A percentile compares a stretch with the other conserved stretches of the same genome.
Conservation (phyloP, 768 basidiomycete genomes). For the Rhizopogon rudus region DNA sequence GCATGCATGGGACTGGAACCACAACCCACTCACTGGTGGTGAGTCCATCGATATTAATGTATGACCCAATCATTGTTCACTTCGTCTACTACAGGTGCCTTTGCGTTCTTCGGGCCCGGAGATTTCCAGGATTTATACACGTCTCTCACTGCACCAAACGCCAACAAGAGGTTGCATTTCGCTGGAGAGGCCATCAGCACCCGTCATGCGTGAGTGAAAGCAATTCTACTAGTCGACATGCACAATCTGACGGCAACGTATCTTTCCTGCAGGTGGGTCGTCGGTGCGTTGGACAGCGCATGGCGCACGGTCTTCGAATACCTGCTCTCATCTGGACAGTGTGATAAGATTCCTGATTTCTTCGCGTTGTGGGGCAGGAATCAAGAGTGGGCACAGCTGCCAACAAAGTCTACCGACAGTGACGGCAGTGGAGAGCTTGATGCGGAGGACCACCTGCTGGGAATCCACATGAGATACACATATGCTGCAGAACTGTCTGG, state of each 20-base stretch:
- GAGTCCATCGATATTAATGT: background rate
- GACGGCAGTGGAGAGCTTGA: background rate
- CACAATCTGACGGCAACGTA: background rate
- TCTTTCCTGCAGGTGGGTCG: constrained; percentile 28
- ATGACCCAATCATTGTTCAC: background rate
- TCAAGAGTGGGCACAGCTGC: constrained; percentile 18
- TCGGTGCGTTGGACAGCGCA: constrained; percentile 33
- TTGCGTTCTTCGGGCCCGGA: constrained; percentile 37
- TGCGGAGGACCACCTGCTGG: background rate
- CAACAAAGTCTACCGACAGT: background rate
- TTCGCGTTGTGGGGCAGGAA: constrained; percentile 27
- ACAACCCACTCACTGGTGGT: constrained; percentile 31
- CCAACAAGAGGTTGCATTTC: constrained; percentile 26
- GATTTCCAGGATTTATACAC: constrained; percentile 29
- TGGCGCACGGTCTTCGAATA: constrained; percentile 29
- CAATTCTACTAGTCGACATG: background rate
- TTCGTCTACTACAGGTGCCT: constrained; percentile 26
- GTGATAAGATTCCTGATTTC: constrained; percentile 13
- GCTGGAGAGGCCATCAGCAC: constrained; percentile 34
- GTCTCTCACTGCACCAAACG: constrained; percentile 27
- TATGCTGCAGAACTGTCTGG: background rate
- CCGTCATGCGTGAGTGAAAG: constrained; percentile 23
- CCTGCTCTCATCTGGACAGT: constrained; percentile 11
- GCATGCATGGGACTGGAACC: constrained; percentile 30
- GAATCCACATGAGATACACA: background rate